Base-by-base conservation (phyloP, 1,139 yeast genomes). In the Pichia sp. region DNA sequence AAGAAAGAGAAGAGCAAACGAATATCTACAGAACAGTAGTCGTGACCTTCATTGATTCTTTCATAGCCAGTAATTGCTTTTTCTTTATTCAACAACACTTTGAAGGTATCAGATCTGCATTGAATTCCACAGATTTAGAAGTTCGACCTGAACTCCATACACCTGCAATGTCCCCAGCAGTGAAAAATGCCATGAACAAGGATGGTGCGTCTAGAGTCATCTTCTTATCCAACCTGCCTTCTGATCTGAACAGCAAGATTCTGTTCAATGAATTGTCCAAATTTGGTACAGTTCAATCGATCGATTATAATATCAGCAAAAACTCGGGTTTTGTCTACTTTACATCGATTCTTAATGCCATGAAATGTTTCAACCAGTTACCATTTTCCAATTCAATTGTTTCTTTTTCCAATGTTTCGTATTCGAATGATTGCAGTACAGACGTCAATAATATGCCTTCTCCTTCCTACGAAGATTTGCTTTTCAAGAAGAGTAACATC, bases 201-300 rank as follows among this genome's bases (percentile, higher is more conserved):
- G 90, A 87, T 54, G 88, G 90, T 36, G 97, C 97, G 8, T 85
- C 97, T 5, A 76, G 97, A 65, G 85, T 86, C 57, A 95, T 92
- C 26, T 88, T 85, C 60, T 71, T 92, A 50, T 95, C 95, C 28
- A 79, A 79, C 55, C 68, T 88, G 45, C 78, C 77, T 41, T 69
- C 71, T 47, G 68, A 69, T 40, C 69, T 83, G 43, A 70, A 85
- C 27, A 85, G 40, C 47, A 62, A 48, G 16, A 8, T 29, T 29
- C 69, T 90, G 51, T 65, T 77, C 37, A 71, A 73, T 26, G 95
- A 85, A 59, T 72, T 90, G 51, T 67, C 75, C 29, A 77, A 75
- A 44, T 86, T 79, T 64, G 97, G 97, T 36, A 79, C 79, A 43
- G 81, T 90, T 51, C 96, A 88, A 62, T 84, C 81, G 43, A 72